Evolutionary conservation across 441 rosid genomes (phyloP), one percentile per base, ranked within the genome.

Genomic region (Corymbia citriodora): DNA sequence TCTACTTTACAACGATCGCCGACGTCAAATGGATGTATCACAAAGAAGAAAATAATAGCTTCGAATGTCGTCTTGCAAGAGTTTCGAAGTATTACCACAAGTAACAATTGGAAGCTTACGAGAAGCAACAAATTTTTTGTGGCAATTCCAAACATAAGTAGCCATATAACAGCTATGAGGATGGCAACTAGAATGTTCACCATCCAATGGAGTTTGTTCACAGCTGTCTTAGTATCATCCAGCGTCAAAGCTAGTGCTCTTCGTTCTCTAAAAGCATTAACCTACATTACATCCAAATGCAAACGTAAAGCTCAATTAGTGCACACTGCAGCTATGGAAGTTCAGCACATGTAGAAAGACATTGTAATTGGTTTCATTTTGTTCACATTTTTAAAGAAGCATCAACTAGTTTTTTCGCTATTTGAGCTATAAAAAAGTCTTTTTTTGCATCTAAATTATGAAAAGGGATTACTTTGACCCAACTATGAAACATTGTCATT

Each of bases 1-100:
- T 90, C 91, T 7, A 90, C 33, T 72, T 90, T 89, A 19, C 91
- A 90, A 9, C 91, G 91, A 65, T 90, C 91, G 33, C 91, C 91
- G 6, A 90, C 89, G 5, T 90, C 91, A 49, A 87, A 90, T 40
- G 91, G 91, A 55, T 90, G 91, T 87, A 90, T 90, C 87, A 87
- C 91, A 53, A 90, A 90, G 59, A 90, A 88, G 89, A 90, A 90
- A 36, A 90, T 90, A 11, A 90, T 45, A 25, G 89, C 55, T 87
- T 90, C 87, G 17, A 90, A 90, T 11, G 74, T 74, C 7, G 29
- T 87, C 74, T 87, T 90, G 53, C 91, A 90, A 10, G 87, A 36
- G 89, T 87, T 90, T 49, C 91, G 89, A 18, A 90, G 87, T 40
- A 90, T 21, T 79, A 55, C 91, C 54, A 90, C 91, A n/a, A 90